Percentiles rank a stretch among this genome's conserved stretches.
phyloP scores from a whole-genome alignment of 192 early-diverging fungal genomes.

The Dissophora ornata region DNA sequence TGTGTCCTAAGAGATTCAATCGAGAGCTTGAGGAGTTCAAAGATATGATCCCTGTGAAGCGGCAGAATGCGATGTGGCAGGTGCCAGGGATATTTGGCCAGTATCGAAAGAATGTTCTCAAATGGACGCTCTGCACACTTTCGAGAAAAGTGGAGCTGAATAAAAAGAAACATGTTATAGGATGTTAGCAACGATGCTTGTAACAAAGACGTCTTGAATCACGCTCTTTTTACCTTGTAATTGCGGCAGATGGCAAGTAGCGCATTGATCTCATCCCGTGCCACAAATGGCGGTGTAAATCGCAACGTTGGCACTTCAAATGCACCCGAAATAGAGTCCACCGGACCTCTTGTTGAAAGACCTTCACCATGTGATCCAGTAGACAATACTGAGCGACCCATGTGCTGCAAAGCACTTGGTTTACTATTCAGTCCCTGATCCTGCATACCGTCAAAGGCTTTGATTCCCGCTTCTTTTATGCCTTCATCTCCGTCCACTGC shows the following conservation, averaged over 20 bases:
- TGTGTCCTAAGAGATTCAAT: constrained; percentile 72
- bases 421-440: no score
- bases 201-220: no score
- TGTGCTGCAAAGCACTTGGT: no score
- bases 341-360: no score
- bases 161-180: no score
- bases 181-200: no score
- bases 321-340: no score
- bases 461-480: background rate
- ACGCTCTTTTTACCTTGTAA: constrained; percentile 67
- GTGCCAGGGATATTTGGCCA: constrained; percentile 83
- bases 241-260: constrained; percentile 76
- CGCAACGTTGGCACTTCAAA: background rate
- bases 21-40: constrained; percentile 58
- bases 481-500: background rate
- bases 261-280: constrained; percentile 79
- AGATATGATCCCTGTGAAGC: constrained; percentile 80
- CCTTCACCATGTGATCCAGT: no score
- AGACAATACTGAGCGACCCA: no score
- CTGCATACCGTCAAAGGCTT: no score
- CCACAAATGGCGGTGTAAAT: constrained; percentile 58
- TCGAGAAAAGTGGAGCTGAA: constrained; percentile 76
- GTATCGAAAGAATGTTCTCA: constrained; percentile 78
- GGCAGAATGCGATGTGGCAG: constrained; percentile 66
- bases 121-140: constrained; percentile 81